Evolutionary conservation across 345 rosid species (phyloP), one percentile per base, ranked within the genome.

Genomic region (Corymbia maculata): DNA sequence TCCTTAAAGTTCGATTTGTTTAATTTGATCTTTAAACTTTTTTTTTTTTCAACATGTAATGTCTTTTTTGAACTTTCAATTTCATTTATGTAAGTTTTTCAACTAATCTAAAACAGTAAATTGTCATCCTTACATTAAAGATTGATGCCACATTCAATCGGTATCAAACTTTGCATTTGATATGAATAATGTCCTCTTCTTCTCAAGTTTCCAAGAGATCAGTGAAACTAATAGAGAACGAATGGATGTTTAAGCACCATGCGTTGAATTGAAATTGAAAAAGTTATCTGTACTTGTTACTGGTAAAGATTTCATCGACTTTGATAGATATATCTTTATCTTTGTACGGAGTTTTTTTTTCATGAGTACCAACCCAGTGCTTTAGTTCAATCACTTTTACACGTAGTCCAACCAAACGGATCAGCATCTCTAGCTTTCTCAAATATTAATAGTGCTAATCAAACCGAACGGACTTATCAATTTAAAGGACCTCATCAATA

Each of bases 121-220:
- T 42, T 19, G 6, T 19, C 47, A 36, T 70, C 14, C 26, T 9
- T 36, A 70, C 79, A 4, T 32, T 36, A 36, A 70, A 9, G 44
- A 70, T 19, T 9, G 26, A 36, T 9, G 17, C 82, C 82, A 36
- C 22, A 36, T 44, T 42, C 13, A 70, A 17, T 70, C 1, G 1
- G 1, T 17, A 3, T 36, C 36, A 17, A 17, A 5, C 0, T 12
- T 32, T 9, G 80, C 45, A 16, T 22, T 32, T 1, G 3, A 32
- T 8, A 32, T 36, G 5, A 16, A 16, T 32, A 32, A 68, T 5
- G 24, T 70, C 47, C 17, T 70, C 4, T 70, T 70, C 4, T 70
- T 36, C 26, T 70, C 24, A 3, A 6, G 47, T 70, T 70, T 44
- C 36, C 24, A 19, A 70, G 80, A 70, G 7, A 70, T 17, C 7